Evolutionary conservation across 176 grass and related monocot genomes (phyloP), one percentile per base, ranked within the genome.

Genomic region (Alloteropsis semialata): DNA sequence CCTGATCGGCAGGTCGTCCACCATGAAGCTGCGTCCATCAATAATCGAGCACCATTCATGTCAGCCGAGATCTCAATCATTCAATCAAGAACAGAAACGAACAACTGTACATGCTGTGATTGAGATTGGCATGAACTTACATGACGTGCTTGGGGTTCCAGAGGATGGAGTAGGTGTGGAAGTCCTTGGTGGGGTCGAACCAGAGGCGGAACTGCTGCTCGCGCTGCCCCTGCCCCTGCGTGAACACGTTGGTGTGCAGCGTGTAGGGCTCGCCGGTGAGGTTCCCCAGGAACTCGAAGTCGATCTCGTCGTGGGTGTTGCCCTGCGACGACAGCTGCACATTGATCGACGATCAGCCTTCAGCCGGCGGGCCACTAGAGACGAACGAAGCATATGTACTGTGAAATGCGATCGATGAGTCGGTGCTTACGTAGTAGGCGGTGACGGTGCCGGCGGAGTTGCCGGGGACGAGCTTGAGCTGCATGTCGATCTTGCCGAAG

Each of bases 381-480:
- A 41, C n/a, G 22, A 58, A 61, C n/a, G 12, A 17, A 22, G 3
- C 39, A 37, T 6, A 29, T 34, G 44, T n/a, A n/a, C n/a, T n/a
- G n/a, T n/a, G n/a, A n/a, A n/a, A n/a, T n/a, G n/a, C n/a, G 21
- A 46, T 77, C 32, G 45, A 75, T 64, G 54, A 29, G 25, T 66
- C 17, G 36, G 1, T 10, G 22, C 84, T 56, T 77, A 95, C 90
- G 84, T 97, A 97, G 84, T 94, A 97, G 2, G 94, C 89, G 1
- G 94, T 97, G 32, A 97, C 94, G 21, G 94, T 97, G 70, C 94
- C 94, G 14, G 94, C 91, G 5, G 94, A 97, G 89, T 97, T 97
- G 43, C 91, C 91, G 1, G 91, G 82, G 12, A 94, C 94, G 15
- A 94, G 91, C 86, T 85, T 94, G 56, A 97, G 74, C 78, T 97